Base-by-base conservation (phyloP, 1,284 basidiomycete genomes). In the Heterobasidion parviporum region DNA sequence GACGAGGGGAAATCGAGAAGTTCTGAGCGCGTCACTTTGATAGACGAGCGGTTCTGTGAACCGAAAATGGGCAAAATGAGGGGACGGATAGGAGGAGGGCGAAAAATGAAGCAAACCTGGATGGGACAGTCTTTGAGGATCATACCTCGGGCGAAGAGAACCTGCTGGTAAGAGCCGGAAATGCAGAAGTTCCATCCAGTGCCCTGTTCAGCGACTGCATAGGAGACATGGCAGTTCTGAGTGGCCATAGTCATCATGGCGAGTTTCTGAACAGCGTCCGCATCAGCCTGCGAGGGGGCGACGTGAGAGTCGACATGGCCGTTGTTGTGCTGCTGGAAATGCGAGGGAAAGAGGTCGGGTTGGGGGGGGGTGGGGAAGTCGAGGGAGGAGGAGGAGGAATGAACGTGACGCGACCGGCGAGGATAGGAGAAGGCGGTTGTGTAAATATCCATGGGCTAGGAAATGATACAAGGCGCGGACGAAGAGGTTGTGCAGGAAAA, bases 1-100 rank as follows among this genome's bases (percentile, higher is more conserved):
- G 87, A 82, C 50, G 89, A 80, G 54, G 89, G 88, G 50, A 83
- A 84, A 68, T 95, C 93, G 54, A 98, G 83, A 57, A 98, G 89
- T 68, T 98, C 95, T 35, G 91, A 91, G 61, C 94, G 87, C 26
- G 92, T 82, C 38, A 97, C 92, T 68, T 91, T 92, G 75, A 98
- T 90, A 54, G 86, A 79, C 34, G 88, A 81, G 56, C 89, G 89
- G 68, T 89, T 90, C 86, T 93, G 70, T 54, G 55, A 56, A 12
- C 2, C 18, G 36, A 9, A 34, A 15, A 26, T 14, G 15, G 50
- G 33, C 1, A 8, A 34, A 6, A 38, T 51, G 34, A 51, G 36
- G 20, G 32, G 56, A 38, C 35, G 12, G 47, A 16, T 43, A 16
- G n/a, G 45, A 41, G 38, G 35, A 20, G 14, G 35, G 33, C 41